Conservation (phyloP, 1,139 yeast species). For the Kurtzmaniella quercitrusa region DNA sequence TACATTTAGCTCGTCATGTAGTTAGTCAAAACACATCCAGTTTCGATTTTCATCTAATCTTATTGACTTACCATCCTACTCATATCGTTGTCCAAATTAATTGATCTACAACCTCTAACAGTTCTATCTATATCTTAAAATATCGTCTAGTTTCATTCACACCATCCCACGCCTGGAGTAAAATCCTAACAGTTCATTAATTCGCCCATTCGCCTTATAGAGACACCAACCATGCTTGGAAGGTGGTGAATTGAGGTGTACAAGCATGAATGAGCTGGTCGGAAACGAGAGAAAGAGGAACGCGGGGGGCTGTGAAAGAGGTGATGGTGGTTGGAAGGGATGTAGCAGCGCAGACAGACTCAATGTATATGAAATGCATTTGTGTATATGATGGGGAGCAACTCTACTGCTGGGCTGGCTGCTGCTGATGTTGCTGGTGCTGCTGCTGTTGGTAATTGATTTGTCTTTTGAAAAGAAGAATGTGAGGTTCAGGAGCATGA, state of each 20-base stretch:
- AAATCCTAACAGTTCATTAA: too few species aligned
- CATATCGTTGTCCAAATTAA: too few species aligned
- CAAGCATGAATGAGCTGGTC: too few species aligned
- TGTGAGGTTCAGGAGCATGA: constrained; percentile 98
- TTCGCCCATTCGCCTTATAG: too few species aligned
- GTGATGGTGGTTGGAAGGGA: background rate
- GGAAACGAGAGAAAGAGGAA: too few species aligned
- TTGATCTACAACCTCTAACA: too few species aligned
- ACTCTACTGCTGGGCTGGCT: constrained; percentile 11
- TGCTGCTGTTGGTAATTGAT: constrained; percentile 22
- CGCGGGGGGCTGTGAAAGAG: background rate
- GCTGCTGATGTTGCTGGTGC: constrained; percentile 6
- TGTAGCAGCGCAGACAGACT: background rate
- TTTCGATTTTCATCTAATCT: too few species aligned
- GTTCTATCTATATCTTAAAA: background rate
- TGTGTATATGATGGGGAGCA: background rate
- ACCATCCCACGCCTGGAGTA: background rate
- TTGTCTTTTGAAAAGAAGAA: constrained; percentile 78
- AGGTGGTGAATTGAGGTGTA: too few species aligned
- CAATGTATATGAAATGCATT: background rate
- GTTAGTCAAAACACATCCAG: too few species aligned
- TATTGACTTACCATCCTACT: too few species aligned
- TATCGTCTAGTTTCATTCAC: background rate
- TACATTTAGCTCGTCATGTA: too few species aligned
- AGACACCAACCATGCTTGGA: too few species aligned